Percentiles rank a stretch among this genome's conserved stretches.
Evolutionary conservation across 352 stramenopile genomes (phyloP).

Genomic region (Globisporangium uncinulatum): DNA sequence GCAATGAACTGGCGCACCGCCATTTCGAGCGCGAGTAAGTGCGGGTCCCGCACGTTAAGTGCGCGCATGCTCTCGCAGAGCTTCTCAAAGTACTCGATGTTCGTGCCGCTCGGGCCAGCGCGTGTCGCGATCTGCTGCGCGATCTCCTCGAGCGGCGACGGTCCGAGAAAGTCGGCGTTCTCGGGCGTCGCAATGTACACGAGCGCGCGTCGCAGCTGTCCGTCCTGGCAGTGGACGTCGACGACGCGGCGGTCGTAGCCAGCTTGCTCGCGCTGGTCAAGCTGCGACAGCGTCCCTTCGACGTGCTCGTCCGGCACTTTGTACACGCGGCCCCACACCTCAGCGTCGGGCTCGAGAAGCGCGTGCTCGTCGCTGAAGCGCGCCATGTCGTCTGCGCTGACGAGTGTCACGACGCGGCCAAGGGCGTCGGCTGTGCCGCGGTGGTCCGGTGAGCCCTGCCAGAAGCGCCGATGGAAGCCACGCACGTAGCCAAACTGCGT

Average conservation of each 20-base stretch:
- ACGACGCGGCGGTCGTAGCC: slow-evolving; percentile 79
- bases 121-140: slow-evolving; percentile 72
- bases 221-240: slow-evolving; percentile 72
- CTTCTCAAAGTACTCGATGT: slow-evolving; percentile 82
- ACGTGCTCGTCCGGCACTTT: slow-evolving; percentile 78
- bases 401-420: slow-evolving; percentile 84
- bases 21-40: slow-evolving; percentile 65
- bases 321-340: slow-evolving; percentile 85
- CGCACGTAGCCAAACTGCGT: slow-evolving; percentile 51
- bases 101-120: slow-evolving; percentile 63
- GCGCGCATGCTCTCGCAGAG: slow-evolving; percentile 77
- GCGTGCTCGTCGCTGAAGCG: slow-evolving; percentile 67
- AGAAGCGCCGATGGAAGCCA: slow-evolving; percentile 86
- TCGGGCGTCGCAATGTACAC: slow-evolving; percentile 82
- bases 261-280: slow-evolving; percentile 82
- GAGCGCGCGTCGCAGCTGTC: slow-evolving; percentile 51
- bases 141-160: slow-evolving; percentile 64
- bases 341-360: slow-evolving; percentile 47
- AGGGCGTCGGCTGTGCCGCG: slow-evolving; percentile 67
- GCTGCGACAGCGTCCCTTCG: slow-evolving; percentile 61
- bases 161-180: slow-evolving; percentile 83
- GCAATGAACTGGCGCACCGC: slow-evolving; percentile 59
- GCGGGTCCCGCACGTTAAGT: slow-evolving; percentile 66
- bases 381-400: slow-evolving; percentile 71
- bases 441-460: slow-evolving; percentile 86